Conservation (phyloP, 192 early-diverging fungal genomes). For the Coemansia sp. region DNA sequence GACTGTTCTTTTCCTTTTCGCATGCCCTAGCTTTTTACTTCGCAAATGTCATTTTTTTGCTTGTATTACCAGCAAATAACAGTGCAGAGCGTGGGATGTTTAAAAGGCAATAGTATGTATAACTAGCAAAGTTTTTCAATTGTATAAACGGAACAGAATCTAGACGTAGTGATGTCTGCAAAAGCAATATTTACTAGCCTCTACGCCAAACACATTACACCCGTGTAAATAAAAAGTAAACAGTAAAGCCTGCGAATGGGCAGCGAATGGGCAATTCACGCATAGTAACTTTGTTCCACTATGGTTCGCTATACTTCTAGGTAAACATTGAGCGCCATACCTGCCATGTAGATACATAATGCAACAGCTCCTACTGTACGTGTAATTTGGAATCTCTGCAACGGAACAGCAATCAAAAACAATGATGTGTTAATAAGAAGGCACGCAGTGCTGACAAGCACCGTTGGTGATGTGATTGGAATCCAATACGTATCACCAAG, state of each 20-base stretch:
- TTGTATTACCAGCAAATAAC: too few relatives aligned
- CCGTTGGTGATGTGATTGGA: slow-evolving; percentile 61
- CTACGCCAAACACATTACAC: too few relatives aligned
- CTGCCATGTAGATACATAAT: slow-evolving; percentile 60
- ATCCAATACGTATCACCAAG: slow-evolving; percentile 58
- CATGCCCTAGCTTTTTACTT: too few relatives aligned
- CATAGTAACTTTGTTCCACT: background rate
- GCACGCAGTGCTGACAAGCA: slow-evolving; percentile 69
- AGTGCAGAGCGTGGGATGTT: too few relatives aligned
- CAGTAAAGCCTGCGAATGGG: background rate
- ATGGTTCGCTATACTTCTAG: slow-evolving; percentile 52
- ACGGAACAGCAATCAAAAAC: slow-evolving; percentile 62
- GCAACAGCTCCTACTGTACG: slow-evolving; percentile 60
- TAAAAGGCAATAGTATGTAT: too few relatives aligned
- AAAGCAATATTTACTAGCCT: too few relatives aligned
- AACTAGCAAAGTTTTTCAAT: too few relatives aligned
- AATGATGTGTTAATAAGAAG: slow-evolving; percentile 63
- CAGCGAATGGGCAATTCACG: background rate
- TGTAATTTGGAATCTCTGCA: slow-evolving; percentile 65
- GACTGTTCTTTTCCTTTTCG: background rate
- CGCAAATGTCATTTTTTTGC: too few relatives aligned
- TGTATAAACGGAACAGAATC: too few relatives aligned
- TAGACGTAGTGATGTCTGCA: too few relatives aligned
- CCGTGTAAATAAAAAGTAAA: background rate
- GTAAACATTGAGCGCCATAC: slow-evolving; percentile 63